These are phyloP conservation scores for Schizonepeta tenuifolia DNA, from an alignment of 257 asterid species.

Conservation along the genomic window DNA sequence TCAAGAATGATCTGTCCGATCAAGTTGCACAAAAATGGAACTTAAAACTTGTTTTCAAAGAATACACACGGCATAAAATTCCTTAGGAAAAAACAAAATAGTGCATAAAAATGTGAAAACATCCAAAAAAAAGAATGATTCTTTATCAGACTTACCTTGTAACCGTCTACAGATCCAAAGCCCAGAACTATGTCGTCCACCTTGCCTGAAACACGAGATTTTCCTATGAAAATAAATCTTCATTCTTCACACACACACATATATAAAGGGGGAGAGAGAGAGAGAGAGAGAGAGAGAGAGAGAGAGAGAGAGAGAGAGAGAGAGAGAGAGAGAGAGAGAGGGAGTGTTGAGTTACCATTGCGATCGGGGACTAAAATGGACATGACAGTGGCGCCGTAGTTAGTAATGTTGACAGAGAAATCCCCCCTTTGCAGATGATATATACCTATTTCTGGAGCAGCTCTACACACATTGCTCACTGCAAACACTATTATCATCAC, in stretches of 20 bases:
- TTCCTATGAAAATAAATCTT: not conserved
- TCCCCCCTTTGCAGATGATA: constrained; percentile 58
- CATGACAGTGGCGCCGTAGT: constrained; percentile 78
- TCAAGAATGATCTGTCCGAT: not conserved
- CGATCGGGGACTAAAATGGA: constrained; percentile 67
- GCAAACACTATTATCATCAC: constrained; percentile 32
- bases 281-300: not conserved
- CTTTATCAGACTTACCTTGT: constrained; percentile 56
- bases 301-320: not conserved
- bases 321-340: not conserved
- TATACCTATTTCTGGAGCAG: constrained; percentile 40
- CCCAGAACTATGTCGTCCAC: constrained; percentile 83
- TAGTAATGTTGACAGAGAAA: constrained; percentile 59
- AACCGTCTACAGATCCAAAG: constrained; percentile 55
- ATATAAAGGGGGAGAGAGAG: not conserved
- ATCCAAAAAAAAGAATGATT: not conserved
- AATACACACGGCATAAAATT: too few relatives aligned
- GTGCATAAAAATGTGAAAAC: not conserved
- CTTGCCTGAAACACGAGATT: constrained; percentile 51
- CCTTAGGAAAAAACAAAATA: too few relatives aligned
- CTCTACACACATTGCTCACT: constrained; percentile 28
- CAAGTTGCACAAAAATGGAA: not conserved
- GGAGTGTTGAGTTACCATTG: constrained; percentile 45
- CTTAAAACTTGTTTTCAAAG: too few relatives aligned
- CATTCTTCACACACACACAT: not conserved